Evolutionary conservation across 2,329 filamentous ascomycete genomes (phyloP).

Genomic region (Hypoxylon sp.): DNA sequence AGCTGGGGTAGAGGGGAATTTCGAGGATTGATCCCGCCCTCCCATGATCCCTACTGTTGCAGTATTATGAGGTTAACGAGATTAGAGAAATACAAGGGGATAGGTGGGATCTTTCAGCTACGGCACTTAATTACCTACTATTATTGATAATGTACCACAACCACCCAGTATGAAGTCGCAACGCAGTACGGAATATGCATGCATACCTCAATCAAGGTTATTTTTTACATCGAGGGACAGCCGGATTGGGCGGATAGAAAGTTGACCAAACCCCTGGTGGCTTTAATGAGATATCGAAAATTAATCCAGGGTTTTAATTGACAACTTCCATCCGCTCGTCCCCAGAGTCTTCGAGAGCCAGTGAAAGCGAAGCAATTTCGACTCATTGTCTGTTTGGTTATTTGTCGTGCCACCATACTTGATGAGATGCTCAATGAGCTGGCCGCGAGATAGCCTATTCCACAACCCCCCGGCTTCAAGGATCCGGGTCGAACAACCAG

Average conservation of each 20-base stretch:
- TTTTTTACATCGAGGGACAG: no score
- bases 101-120: slow-evolving; percentile 4
- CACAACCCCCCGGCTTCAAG: slow-evolving; percentile 12
- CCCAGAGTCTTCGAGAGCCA: slow-evolving; percentile 9
- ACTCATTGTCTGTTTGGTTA: slow-evolving; percentile 9
- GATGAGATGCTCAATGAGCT: not conserved
- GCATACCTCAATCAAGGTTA: no score
- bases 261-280: no score
- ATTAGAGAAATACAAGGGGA: slow-evolving; percentile 1
- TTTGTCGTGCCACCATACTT: slow-evolving; percentile 5
- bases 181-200: no score
- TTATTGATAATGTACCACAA: no score
- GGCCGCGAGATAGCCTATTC: slow-evolving; percentile 29
- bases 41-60: not conserved
- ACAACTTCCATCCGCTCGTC: slow-evolving; percentile 7
- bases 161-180: no score
- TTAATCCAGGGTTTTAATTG: no score
- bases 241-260: no score
- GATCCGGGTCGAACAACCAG: slow-evolving; percentile 6
- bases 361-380: slow-evolving; percentile 4
- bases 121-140: no score
- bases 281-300: no score
- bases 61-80: not conserved
- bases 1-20: slow-evolving; percentile 43
- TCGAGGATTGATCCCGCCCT: slow-evolving; percentile 39